These are phyloP conservation scores for Sphaceloma murrayae DNA, from an alignment of 2,329 filamentous ascomycete genomes.

Conservation along the genomic window DNA sequence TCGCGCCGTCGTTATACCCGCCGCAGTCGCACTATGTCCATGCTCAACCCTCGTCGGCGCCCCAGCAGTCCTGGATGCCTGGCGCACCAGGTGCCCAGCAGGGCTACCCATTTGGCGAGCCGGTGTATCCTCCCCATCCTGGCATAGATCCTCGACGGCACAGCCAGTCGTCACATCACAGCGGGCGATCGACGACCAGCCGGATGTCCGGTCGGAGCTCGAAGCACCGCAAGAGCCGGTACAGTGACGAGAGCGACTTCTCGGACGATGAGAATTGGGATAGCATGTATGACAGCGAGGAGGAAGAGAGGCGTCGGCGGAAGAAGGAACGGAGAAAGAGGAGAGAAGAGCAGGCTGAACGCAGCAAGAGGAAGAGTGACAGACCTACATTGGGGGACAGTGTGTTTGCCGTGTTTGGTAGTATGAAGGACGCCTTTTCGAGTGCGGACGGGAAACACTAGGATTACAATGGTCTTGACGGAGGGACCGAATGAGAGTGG, in stretches of 20 bases:
- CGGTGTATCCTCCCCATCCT: not conserved
- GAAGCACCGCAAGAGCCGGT: not conserved
- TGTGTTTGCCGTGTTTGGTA: slow-evolving; percentile 11
- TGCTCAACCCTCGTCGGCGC: not conserved
- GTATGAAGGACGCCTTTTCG: slow-evolving; percentile 7
- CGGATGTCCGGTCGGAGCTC: not conserved
- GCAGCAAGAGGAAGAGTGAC: slow-evolving; percentile 1
- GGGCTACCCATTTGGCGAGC: slow-evolving; percentile 13
- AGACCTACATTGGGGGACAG: slow-evolving; percentile 10
- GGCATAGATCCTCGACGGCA: slow-evolving; percentile 11
- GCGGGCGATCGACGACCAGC: slow-evolving; percentile 8
- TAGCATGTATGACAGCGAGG: slow-evolving; percentile 14
- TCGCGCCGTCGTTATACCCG: not conserved
- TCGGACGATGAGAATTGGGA: slow-evolving; percentile 12
- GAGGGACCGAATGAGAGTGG: not conserved
- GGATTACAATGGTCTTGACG: slow-evolving; percentile 15
- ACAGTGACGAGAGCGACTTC: slow-evolving; percentile 11
- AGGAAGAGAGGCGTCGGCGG: slow-evolving; percentile 10
- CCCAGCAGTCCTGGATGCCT: slow-evolving; percentile 12
- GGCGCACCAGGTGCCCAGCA: not conserved
- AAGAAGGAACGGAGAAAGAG: slow-evolving; percentile 9
- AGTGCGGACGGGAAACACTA: slow-evolving; percentile 6
- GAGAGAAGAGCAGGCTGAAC: slow-evolving; percentile 1
- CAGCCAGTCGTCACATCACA: slow-evolving; percentile 9
- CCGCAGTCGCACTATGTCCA: slow-evolving; percentile 1